Percentiles rank a stretch among this genome's conserved stretches.
These are phyloP conservation scores for Fistulinella cinereoalba DNA, from an alignment of 1,284 basidiomycete genomes.

Conservation along the genomic window DNA sequence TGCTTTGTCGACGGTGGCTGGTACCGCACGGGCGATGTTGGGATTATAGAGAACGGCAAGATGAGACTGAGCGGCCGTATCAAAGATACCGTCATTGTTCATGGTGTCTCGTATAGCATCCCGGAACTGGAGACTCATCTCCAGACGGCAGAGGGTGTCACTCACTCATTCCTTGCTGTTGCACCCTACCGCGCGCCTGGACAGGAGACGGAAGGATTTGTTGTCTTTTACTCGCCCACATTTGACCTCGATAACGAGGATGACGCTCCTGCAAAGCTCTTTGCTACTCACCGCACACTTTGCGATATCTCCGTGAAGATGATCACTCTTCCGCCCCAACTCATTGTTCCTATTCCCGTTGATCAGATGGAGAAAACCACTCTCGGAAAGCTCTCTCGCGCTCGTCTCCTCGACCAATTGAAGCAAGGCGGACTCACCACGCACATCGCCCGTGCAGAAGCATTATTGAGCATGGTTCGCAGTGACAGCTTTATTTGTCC, in stretches of 20 bases:
- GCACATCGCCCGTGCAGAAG: conserved; percentile 29
- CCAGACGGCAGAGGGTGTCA: conserved; percentile 39
- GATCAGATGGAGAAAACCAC: conserved; percentile 34
- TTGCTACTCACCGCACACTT: conserved; percentile 18
- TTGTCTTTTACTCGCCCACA: conserved; percentile 31
- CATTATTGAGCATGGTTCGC: conserved; percentile 27
- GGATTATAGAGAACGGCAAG: conserved; percentile 37
- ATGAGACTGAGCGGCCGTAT: conserved; percentile 42
- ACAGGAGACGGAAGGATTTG: conserved; percentile 33
- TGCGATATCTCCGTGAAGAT: conserved; percentile 22
- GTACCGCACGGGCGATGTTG: conserved; percentile 45
- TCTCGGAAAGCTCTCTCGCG: conserved; percentile 33
- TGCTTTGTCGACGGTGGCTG: conserved; percentile 42
- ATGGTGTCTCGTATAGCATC: conserved; percentile 44
- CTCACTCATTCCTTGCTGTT: conserved; percentile 38
- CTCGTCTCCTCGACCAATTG: conserved; percentile 28
- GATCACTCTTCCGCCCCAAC: conserved; percentile 25
- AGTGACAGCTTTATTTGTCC: conserved; percentile 23
- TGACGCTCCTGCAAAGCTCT: conserved; percentile 15
- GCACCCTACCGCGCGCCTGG: conserved; percentile 35
- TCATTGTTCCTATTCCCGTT: conserved; percentile 29
- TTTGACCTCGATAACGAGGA: conserved; percentile 24
- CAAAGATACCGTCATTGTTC: conserved; percentile 47
- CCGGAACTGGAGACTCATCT: conserved; percentile 42
- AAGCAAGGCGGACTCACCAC: conserved; percentile 30